Evolutionary conservation across 1,139 yeast genomes (phyloP).

Genomic region (Protomyces arabidopsidicola): DNA sequence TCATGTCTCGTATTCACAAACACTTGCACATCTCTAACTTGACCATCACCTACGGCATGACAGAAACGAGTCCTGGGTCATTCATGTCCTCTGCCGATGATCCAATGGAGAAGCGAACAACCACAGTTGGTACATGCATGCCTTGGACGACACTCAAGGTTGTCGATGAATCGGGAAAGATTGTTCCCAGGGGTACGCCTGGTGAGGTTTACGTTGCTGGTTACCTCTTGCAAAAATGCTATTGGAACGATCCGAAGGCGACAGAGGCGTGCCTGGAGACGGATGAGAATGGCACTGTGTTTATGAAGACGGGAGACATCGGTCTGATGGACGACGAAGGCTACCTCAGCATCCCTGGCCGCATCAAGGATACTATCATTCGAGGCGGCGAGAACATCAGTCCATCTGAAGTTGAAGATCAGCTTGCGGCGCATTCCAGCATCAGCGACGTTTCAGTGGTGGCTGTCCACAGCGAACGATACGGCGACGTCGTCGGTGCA

Average conservation of each 20-base stretch:
- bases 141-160: conserved; percentile 39
- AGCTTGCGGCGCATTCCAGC: conserved; percentile 37
- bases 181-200: conserved; percentile 34
- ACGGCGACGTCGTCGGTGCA: conserved; percentile 41
- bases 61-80: conserved; percentile 40
- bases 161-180: conserved; percentile 33
- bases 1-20: neutral
- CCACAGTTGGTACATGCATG: conserved; percentile 38
- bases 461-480: conserved; percentile 39
- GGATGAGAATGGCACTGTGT: conserved; percentile 35
- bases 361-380: conserved; percentile 41
- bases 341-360: conserved; percentile 38
- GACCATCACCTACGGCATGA: conserved; percentile 41
- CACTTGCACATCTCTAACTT: conserved; percentile 30
- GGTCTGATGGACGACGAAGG: conserved; percentile 39
- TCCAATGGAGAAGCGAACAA: conserved; percentile 36
- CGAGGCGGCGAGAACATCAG: conserved; percentile 42
- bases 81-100: conserved; percentile 39
- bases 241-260: conserved; percentile 36
- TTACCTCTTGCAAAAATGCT: conserved; percentile 37
- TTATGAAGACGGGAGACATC: conserved; percentile 42
- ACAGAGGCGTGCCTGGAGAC: conserved; percentile 35
- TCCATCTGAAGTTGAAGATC: conserved; percentile 40
- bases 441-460: conserved; percentile 40
- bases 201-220: conserved; percentile 40